phyloP scores from a whole-genome alignment of 2,329 filamentous ascomycete genomes.

The Sporothrix schenckii region DNA sequence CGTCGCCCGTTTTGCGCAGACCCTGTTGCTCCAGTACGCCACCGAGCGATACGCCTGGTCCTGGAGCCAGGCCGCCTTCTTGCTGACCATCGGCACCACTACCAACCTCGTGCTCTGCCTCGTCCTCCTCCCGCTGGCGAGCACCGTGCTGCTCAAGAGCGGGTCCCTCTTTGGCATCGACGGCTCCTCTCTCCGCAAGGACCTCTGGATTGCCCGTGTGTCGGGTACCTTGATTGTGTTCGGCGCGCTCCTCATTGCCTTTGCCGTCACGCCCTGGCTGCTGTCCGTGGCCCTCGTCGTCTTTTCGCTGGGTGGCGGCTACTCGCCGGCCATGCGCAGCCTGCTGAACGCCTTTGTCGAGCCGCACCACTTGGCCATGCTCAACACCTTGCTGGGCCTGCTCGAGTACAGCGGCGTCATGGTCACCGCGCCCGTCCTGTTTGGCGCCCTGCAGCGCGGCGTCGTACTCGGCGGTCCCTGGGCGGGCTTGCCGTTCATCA shows the following conservation, averaged over 20 bases:
- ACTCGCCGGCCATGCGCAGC: constrained; percentile 50
- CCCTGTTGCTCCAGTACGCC: constrained; percentile 56
- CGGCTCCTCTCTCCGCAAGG: constrained; percentile 43
- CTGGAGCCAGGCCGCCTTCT: constrained; percentile 50
- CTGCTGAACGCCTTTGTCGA: constrained; percentile 59
- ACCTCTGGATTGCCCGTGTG: constrained; percentile 47
- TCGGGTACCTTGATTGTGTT: constrained; percentile 42
- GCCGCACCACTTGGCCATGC: constrained; percentile 55
- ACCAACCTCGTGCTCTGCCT: constrained; percentile 47
- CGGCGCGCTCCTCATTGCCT: constrained; percentile 46
- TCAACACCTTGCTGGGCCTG: constrained; percentile 57
- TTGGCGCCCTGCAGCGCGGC: constrained; percentile 51
- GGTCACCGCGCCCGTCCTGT: constrained; percentile 51
- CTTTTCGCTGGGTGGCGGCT: constrained; percentile 52
- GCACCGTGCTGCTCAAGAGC: constrained; percentile 38
- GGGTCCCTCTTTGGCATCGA: constrained; percentile 40
- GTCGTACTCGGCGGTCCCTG: constrained; percentile 51
- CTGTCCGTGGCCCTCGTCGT: constrained; percentile 49
- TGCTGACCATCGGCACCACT: constrained; percentile 47
- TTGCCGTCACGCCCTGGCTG: constrained; percentile 44
- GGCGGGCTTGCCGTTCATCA: constrained; percentile 55
- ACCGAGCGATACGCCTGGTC: constrained; percentile 55
- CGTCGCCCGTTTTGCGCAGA: constrained; percentile 43
- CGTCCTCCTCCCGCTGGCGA: constrained; percentile 45
- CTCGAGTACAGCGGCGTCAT: constrained; percentile 55